phyloP scores from a whole-genome alignment of 1,284 basidiomycete species.

The Sanghuangporus weigelae region DNA sequence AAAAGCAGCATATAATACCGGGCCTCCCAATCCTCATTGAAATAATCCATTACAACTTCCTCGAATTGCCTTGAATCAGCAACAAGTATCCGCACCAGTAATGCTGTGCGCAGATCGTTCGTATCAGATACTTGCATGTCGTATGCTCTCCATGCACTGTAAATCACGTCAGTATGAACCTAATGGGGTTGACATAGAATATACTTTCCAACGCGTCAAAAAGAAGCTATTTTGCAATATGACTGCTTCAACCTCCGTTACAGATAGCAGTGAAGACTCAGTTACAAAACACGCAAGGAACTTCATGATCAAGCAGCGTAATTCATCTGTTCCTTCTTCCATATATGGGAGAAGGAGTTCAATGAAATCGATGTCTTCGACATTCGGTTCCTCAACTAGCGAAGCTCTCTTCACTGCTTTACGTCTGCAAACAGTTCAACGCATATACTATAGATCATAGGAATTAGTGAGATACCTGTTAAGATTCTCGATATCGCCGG shows the following conservation, averaged over 20 bases:
- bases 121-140: constrained; percentile 49
- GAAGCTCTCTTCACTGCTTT: constrained; percentile 40
- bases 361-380: constrained; percentile 52
- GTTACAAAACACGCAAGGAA: constrained; percentile 57
- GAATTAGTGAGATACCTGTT: constrained; percentile 39
- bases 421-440: constrained; percentile 33
- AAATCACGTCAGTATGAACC: neutral
- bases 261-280: constrained; percentile 51
- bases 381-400: constrained; percentile 43
- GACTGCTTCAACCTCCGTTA: constrained; percentile 67
- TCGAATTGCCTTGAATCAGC: constrained; percentile 60
- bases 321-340: constrained; percentile 41
- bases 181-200: neutral
- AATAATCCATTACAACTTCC: constrained; percentile 36
- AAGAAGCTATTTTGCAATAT: constrained; percentile 53
- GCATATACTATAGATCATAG: neutral
- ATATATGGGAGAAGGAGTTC: constrained; percentile 48
- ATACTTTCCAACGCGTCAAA: constrained; percentile 49
- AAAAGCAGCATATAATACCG: constrained; percentile 31
- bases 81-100: constrained; percentile 54
- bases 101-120: constrained; percentile 42
- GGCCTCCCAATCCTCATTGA: constrained; percentile 42
- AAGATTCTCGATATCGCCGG: constrained; percentile 43
- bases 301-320: constrained; percentile 50
- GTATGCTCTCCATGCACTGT: constrained; percentile 63